Base-by-base conservation (phyloP, 257 asterid species). In the Galeopsis tetrahit region DNA sequence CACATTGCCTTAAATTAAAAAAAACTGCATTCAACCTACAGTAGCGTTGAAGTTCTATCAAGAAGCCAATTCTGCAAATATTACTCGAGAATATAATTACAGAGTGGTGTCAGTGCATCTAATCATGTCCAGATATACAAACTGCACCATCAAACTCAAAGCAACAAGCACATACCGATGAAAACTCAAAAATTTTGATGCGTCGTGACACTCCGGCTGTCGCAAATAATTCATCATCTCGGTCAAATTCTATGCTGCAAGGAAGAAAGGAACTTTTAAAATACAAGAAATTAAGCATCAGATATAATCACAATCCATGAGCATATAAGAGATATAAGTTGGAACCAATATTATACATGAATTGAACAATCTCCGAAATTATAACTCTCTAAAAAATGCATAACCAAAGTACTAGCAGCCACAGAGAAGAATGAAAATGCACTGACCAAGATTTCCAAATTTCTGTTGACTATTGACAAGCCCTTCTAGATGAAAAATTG, bases 151-250 rank as follows among this genome's bases (percentile, higher is more conserved):
- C 49, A 62, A 48, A n/a, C 21, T 60, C 40, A 38, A 52, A 77
- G 66, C 56, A 70, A 40, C 69, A 59, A 57, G 61, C 48, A 78
- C 92, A 80, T 81, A 87, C 96, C 2, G 91, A 80, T 70, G 89
- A 68, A 75, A 85, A 89, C 71, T 89, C 93, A 48, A 85, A 89
- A 84, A 89, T 80, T 81, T 87, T 89, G 71, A 89, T 84, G 10
- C 92, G 83, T 60, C 93, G 88, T 48, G 96, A 86, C 60, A 89
- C 93, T 70, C 96, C 96, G 66, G 91, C 96, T n/a, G 92, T 89
- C 75, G 96, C 96, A 76, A 89, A 89, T 76, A 89, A 82, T 78
- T 89, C 93, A 77, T 85, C 93, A 68, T 89, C 96, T 80, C 96
- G 86, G 61, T 89, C 93, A 76, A 89, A 89, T 71, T 89, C 96